Percentiles rank a stretch among this genome's conserved stretches.
Evolutionary conservation across 495 filamentous ascomycete species (phyloP).

Genomic region (Xylaria intraflava): DNA sequence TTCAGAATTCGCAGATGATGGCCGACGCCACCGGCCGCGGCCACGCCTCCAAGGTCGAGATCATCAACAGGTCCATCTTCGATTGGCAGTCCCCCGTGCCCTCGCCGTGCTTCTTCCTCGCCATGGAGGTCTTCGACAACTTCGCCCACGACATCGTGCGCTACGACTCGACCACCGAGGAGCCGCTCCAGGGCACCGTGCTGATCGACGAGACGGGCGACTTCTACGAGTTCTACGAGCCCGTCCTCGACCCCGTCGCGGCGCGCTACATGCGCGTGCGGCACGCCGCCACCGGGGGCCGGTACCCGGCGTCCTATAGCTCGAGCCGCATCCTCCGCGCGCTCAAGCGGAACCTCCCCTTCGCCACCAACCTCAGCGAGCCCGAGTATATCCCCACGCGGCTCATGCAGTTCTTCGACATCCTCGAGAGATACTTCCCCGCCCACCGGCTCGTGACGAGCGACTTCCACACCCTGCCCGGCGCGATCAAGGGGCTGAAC

Average conservation of each 20-base stretch:
- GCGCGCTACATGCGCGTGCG: slow-evolving; percentile 75
- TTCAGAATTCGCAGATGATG: slow-evolving; percentile 67
- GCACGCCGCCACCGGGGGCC: slow-evolving; percentile 47
- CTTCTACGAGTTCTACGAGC: slow-evolving; percentile 87
- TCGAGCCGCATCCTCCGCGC: slow-evolving; percentile 51
- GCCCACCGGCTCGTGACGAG: slow-evolving; percentile 79
- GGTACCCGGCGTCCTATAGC: slow-evolving; percentile 46
- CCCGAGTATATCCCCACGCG: slow-evolving; percentile 93
- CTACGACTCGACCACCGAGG: slow-evolving; percentile 68
- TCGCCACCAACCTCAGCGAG: slow-evolving; percentile 62
- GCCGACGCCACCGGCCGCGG: slow-evolving; percentile 57
- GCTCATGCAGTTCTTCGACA: slow-evolving; percentile 93
- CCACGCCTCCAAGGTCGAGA: slow-evolving; percentile 82
- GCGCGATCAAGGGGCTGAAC: slow-evolving; percentile 74
- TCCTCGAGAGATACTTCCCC: slow-evolving; percentile 79
- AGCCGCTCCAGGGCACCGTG: slow-evolving; percentile 77
- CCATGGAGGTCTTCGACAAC: slow-evolving; percentile 98
- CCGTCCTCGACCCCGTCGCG: slow-evolving; percentile 71
- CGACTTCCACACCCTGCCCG: slow-evolving; percentile 83
- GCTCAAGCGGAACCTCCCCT: slow-evolving; percentile 55
- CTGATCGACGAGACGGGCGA: slow-evolving; percentile 81
- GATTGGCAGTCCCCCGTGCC: slow-evolving; percentile 82
- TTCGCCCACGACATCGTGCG: slow-evolving; percentile 92
- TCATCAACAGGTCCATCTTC: slow-evolving; percentile 91
- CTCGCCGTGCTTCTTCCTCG: slow-evolving; percentile 92